Base-by-base conservation (phyloP, 805 yeast species). In the Candida taoyuanica region DNA sequence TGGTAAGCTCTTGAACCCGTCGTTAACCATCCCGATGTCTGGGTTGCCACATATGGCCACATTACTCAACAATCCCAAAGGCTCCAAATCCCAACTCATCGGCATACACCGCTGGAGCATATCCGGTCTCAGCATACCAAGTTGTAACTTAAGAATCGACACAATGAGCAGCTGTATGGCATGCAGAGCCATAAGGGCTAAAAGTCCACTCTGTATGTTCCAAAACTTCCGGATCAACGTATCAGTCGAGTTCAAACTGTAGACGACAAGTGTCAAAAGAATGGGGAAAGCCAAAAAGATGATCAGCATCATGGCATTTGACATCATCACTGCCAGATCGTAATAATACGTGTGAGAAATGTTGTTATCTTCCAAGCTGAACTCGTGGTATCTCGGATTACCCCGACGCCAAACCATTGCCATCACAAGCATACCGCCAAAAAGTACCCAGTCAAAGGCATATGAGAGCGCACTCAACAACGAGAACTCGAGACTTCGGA, bases 1-100 rank as follows among this genome's bases (percentile, higher is more conserved):
- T 2, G 81, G 81, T 33, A 78, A 74, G 19, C 77, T 70, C 46
- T 78, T 63, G 50, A 73, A 71, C 1, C 81, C 81, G 49, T 74
- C 79, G 49, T 57, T 51, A 15, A 76, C 52, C 3, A 62, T 40
- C 13, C 43, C 48, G 4, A 52, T 17, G 35, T 70, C 50, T 1
- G 54, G 50, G 18, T 70, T 63, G 1, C 72, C 60, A 50, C 81
- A 76, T 1, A 71, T 67, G 11, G 63, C 69, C 18, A 74, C 74
- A 33, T 58, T 64, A 14, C 68, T 70, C 44, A 75, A 45, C 0
- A 62, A 53, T 26, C 64, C 62, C 15, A 54, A 49, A 8, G 50
- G 44, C 7, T 71, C 68, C 3, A 65, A 44, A 19, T 42, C 58
- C 29, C 46, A 52, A 0, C 55, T 50, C 12, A 56, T 48, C 1